Evolutionary conservation across 805 yeast species (phyloP).

Genomic region (Clavispora carvajalis): DNA sequence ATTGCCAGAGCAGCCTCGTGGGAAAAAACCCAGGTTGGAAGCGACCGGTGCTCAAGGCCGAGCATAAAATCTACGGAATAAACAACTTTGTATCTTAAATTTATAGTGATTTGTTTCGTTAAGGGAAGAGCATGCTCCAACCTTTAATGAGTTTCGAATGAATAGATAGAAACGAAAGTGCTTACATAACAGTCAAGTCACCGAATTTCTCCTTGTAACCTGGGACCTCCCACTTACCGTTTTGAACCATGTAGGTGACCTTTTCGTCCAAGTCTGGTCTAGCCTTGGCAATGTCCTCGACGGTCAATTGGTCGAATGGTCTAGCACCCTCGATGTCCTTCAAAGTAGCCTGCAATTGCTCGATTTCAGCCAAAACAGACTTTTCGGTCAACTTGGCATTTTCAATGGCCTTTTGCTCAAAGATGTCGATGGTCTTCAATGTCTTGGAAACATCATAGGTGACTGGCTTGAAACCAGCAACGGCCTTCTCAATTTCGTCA

Average conservation of each 20-base stretch:
- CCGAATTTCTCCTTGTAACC: slow-evolving; percentile 99
- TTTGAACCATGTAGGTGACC: slow-evolving; percentile 89
- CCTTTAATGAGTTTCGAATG: slow-evolving; percentile 3
- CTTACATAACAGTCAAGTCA: slow-evolving; percentile 85
- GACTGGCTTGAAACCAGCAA: slow-evolving; percentile 72
- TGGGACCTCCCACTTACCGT: slow-evolving; percentile 97
- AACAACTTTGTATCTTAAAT: neutral
- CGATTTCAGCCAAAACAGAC: slow-evolving; percentile 80
- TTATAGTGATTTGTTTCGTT: neutral
- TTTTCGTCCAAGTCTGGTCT: slow-evolving; percentile 97
- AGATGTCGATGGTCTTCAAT: slow-evolving; percentile 84
- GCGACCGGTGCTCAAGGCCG: neutral
- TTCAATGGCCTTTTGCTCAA: slow-evolving; percentile 92
- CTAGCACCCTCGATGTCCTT: slow-evolving; percentile 94
- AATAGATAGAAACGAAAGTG: slow-evolving; percentile 1
- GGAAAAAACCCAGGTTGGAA: neutral
- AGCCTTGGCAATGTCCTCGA: slow-evolving; percentile 90
- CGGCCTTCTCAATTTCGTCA: slow-evolving; percentile 73
- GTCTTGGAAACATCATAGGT: slow-evolving; percentile 85
- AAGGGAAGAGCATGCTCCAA: neutral
- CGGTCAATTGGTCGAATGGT: slow-evolving; percentile 95
- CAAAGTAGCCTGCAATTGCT: slow-evolving; percentile 80
- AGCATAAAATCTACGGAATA: neutral
- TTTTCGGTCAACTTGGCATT: slow-evolving; percentile 92
- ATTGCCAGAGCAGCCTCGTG: neutral